Percentiles rank a stretch among this genome's conserved stretches.
Evolutionary conservation across 306 rosid species (phyloP).

Genomic region (Astragalus glycyphyllos): DNA sequence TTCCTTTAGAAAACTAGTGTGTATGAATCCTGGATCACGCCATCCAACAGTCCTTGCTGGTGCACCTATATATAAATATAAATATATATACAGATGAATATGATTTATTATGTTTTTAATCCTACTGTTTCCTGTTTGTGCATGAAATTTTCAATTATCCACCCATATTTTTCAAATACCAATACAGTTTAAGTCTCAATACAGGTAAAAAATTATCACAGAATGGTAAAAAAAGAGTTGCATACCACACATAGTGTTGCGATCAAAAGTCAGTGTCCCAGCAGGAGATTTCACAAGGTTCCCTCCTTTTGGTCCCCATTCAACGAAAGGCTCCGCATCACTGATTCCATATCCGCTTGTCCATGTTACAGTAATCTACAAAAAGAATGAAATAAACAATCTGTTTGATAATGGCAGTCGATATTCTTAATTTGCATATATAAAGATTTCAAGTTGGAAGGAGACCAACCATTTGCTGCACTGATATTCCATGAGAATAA

Average conservation of each 20-base stretch:
- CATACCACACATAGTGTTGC: slow-evolving; percentile 84
- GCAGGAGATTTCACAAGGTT: slow-evolving; percentile 62
- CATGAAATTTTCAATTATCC: slow-evolving; percentile 12
- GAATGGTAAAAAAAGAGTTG: slow-evolving; percentile 30
- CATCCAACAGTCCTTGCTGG: slow-evolving; percentile 95
- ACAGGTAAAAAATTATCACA: slow-evolving; percentile 3
- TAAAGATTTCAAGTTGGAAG: slow-evolving; percentile 29
- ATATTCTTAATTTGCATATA: neutral
- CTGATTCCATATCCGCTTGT: slow-evolving; percentile 86
- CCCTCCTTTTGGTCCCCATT: slow-evolving; percentile 79
- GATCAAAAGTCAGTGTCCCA: slow-evolving; percentile 83
- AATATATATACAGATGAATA: too few relatives aligned
- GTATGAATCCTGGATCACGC: slow-evolving; percentile 94
- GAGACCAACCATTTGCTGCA: slow-evolving; percentile 2
- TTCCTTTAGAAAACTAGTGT: slow-evolving; percentile 81
- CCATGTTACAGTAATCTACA: slow-evolving; percentile 94
- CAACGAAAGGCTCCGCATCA: slow-evolving; percentile 86
- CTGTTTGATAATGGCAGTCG: neutral
- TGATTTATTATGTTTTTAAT: slow-evolving; percentile 19
- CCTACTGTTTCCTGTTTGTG: slow-evolving; percentile 1
- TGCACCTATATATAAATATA: slow-evolving; percentile 78
- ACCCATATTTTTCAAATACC: slow-evolving; percentile 20
- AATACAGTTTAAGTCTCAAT: slow-evolving; percentile 33
- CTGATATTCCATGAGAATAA: slow-evolving; percentile 20
- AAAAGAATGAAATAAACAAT: slow-evolving; percentile 4